Evolutionary conservation across 1,284 basidiomycete species (phyloP).

Genomic region (Ganoderma resinaceum): DNA sequence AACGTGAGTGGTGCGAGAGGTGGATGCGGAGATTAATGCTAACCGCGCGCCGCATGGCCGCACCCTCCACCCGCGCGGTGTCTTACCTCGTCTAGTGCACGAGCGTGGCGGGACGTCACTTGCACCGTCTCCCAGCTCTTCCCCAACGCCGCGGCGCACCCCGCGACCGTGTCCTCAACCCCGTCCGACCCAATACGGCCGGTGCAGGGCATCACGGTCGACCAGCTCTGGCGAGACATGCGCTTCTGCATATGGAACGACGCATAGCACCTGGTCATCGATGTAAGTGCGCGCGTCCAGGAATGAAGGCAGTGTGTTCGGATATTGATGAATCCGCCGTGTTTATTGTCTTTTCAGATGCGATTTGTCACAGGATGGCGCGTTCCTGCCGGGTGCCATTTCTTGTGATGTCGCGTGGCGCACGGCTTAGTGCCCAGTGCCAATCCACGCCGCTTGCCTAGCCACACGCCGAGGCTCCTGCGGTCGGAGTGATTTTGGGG

Average conservation of each 20-base stretch:
- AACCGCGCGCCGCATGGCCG: slow-evolving; percentile 10
- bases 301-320: not conserved
- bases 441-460: slow-evolving; percentile 5
- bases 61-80: slow-evolving; percentile 11
- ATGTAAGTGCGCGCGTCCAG: slow-evolving; percentile 12
- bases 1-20: slow-evolving; percentile 55
- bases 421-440: slow-evolving; percentile 4
- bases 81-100: slow-evolving; percentile 51
- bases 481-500: not conserved
- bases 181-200: slow-evolving; percentile 41
- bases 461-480: slow-evolving; percentile 9
- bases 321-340: slow-evolving; percentile 10
- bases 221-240: slow-evolving; percentile 71
- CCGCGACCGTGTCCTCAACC: slow-evolving; percentile 38
- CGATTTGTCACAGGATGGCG: slow-evolving; percentile 22
- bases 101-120: slow-evolving; percentile 69
- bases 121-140: slow-evolving; percentile 69
- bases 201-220: slow-evolving; percentile 65
- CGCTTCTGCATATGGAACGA: slow-evolving; percentile 64
- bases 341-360: slow-evolving; percentile 30
- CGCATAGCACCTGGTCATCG: slow-evolving; percentile 32
- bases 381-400: slow-evolving; percentile 18
- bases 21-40: slow-evolving; percentile 10
- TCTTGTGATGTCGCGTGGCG: slow-evolving; percentile 1
- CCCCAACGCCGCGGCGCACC: slow-evolving; percentile 44